These are phyloP conservation scores for Beauveria sp. DNA, from an alignment of 2,329 filamentous ascomycete species.

Conservation along the genomic window DNA sequence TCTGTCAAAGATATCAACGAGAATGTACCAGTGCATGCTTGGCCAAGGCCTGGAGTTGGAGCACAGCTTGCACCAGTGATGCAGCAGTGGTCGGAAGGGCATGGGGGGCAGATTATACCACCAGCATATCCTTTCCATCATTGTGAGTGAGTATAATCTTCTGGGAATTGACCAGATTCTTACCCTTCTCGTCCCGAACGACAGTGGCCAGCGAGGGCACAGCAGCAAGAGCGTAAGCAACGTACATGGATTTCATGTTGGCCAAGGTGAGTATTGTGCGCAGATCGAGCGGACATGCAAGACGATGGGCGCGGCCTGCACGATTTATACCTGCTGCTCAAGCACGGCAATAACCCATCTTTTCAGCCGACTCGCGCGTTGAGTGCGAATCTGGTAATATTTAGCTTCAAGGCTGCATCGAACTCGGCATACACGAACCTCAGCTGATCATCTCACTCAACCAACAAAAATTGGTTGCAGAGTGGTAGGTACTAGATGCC, in stretches of 20 bases:
- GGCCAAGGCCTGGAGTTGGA: not conserved
- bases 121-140: not conserved
- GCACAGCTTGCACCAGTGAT: not conserved
- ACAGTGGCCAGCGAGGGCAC: not conserved
- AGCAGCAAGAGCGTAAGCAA: not conserved
- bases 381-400: not conserved
- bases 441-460: not conserved
- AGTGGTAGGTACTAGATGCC: not conserved
- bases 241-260: not conserved
- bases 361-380: not conserved
- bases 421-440: slow-evolving; percentile 3
- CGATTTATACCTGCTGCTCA: not conserved
- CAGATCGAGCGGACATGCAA: too few relatives aligned
- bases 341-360: not conserved
- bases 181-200: not conserved
- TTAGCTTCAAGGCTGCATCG: not conserved
- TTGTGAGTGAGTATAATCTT: not conserved
- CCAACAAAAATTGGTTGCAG: not conserved
- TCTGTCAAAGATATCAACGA: not conserved
- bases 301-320: not conserved
- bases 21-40: not conserved
- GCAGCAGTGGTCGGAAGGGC: not conserved
- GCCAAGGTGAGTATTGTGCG: not conserved
- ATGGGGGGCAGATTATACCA: not conserved
- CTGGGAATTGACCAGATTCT: not conserved